Evolutionary conservation across 2,329 filamentous ascomycete genomes (phyloP), one percentile per base, ranked within the genome.

Genomic region (Orbilia blumenaviensis): DNA sequence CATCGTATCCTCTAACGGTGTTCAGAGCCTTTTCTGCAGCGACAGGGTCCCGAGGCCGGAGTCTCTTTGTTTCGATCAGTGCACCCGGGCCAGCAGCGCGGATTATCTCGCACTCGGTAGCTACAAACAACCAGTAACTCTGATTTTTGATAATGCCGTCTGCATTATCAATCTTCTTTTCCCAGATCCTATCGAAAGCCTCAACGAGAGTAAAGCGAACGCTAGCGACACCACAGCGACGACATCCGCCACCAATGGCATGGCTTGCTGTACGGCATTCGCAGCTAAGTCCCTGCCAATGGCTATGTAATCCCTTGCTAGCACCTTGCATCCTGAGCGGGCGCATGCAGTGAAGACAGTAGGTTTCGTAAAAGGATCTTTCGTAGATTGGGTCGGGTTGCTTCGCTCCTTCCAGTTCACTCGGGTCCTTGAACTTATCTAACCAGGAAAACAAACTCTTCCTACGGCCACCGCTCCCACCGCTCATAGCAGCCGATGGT

Each of bases 381-480:
- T 76, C 72, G 41, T 69, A 69, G 14, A 76, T 42, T 1, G 56
- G 63, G 7, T 75, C 71, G n/a, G 71, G 71, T 54, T 75, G 63
- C 25, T 69, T 76, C 12, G 48, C 58, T 12, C 16, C 71, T 42
- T 75, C 71, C 8, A 75, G 32, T 21, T 75, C 71, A 16, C 58
- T 63, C 14, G 64, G 46, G 16, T 75, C 71, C 48, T 75, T 75
- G 14, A 75, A 75, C 21, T 62, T 67, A 42, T 75, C 71, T 29
- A 75, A 54, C 71, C 71, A 75, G 5, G 71, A 75, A 42, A 75
- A 75, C 12, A 75, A 42, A 64, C 71, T 75, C 41, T 75, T 75
- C 21, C 71, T 54, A 7, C 58, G 63, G 34, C 63, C 46, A 16
- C 46, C 36, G n/a, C 66, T 60, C 1, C 16, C 38, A 2, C 27